Evolutionary conservation across 2,329 filamentous ascomycete genomes (phyloP), one percentile per base, ranked within the genome.

Genomic region (Sporothrix phasma): DNA sequence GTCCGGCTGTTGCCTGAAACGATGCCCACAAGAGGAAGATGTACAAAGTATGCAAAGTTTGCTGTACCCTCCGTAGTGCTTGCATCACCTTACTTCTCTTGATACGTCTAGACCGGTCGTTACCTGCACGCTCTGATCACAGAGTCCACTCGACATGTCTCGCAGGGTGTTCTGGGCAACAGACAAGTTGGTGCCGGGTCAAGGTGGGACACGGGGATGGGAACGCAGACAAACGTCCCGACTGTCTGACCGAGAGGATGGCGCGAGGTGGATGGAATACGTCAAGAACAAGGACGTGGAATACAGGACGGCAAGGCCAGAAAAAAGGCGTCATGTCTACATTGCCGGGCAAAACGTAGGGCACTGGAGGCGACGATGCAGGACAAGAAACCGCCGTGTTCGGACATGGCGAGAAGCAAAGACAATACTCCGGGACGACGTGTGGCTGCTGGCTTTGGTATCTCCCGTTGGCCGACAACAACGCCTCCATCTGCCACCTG

Each of bases 381-480:
- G 56, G 56, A 29, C 56, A 60, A 37, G 15, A 11, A 37, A 13
- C 41, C 15, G 19, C 34, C 22, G 53, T 41, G 53, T 43, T 43
- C 22, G 37, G 37, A 58, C 29, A 5, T 24, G 22, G 15, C 19
- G 47, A 54, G 8, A 37, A 8, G 11, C n/a, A 58, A 24, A 24
- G 11, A 41, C 26, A 5, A 31, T 15, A 5, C 26, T 59, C 56
- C 39, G 39, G 17, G 56, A 15, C 29, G 58, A 17, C 49, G 47
- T 61, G 29, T 26, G 37, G 43, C 58, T 47, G 58, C 58, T 61
- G 37, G 49, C 58, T 47, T 49, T 60, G 47, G 51, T 39, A 3
- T 24, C 19, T 56, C 31, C 29, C 49, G 29, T 29, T 13, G 37
- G 49, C 31, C 29, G 29, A 54, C 19, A 37, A 37, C 37, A 45